Percentiles rank a stretch among this genome's conserved stretches.
Evolutionary conservation across 495 filamentous ascomycete genomes (phyloP).

Genomic region (Annulohypoxylon stygium): DNA sequence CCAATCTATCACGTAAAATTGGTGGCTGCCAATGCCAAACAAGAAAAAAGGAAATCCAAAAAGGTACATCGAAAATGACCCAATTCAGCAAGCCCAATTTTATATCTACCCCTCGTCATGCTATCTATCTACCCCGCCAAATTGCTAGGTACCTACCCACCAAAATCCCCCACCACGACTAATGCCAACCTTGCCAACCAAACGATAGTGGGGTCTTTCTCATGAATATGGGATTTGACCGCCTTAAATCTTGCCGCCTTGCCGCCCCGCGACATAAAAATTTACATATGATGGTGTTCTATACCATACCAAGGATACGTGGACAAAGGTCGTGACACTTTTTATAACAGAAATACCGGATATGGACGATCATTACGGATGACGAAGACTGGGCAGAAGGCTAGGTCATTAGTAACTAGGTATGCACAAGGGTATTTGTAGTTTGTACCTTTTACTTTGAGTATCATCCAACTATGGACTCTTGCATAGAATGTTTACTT

Average conservation of each 20-base stretch:
- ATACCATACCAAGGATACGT: slow-evolving; percentile 24
- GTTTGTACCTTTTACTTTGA: background rate
- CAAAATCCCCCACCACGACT: slow-evolving; percentile 38
- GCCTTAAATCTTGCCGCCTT: slow-evolving; percentile 41
- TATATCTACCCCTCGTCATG: slow-evolving; percentile 15
- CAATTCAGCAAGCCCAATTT: slow-evolving; percentile 14
- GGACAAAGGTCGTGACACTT: slow-evolving; percentile 10
- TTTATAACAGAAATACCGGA: background rate
- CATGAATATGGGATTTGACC: slow-evolving; percentile 20
- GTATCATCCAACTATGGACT: background rate
- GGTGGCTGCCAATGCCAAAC: background rate
- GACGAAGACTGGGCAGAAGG: background rate
- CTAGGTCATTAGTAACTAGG: background rate
- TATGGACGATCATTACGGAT: background rate
- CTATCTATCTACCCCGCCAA: slow-evolving; percentile 11
- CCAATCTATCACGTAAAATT: background rate
- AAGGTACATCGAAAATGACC: background rate
- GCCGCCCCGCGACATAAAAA: slow-evolving; percentile 23
- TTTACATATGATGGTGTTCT: slow-evolving; percentile 10
- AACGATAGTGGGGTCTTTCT: slow-evolving; percentile 41
- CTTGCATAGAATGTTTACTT: background rate
- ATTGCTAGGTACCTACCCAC: slow-evolving; percentile 11
- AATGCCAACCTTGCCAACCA: slow-evolving; percentile 43
- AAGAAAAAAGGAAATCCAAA: background rate
- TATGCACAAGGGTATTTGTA: slow-evolving; percentile 1